Base-by-base conservation (phyloP, 202 grass and related monocot species). In the Zoysia matrella region DNA sequence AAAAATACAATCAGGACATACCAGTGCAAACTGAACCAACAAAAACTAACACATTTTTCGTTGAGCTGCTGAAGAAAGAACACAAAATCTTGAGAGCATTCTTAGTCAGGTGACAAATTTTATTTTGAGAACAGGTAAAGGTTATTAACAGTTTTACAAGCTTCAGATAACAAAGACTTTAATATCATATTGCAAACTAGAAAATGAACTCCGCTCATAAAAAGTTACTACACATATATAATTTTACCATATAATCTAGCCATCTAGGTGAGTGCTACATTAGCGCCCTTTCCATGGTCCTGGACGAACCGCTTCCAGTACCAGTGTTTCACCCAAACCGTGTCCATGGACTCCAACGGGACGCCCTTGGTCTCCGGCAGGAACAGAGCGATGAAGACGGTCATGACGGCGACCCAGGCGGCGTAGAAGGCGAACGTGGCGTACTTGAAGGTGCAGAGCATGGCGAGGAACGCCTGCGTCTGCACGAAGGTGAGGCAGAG, bases 381-480 rank as follows among this genome's bases (percentile, higher is more conserved):
- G 48, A 94, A 90, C 2, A 82, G 12, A 30, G 75, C 77, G 12
- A 94, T 74, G 80, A 94, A 92, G 7, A 52, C 55, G 14, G 92
- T 94, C 89, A 94, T 92, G 75, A 92, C 55, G 12, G 15, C 80
- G 62, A 90, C 82, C 82, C 92, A 94, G 55, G 69, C 87, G 3
- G 92, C 90, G 74, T 90, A 97, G 88, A 84, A 97, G 1, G 86
- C 86, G 61, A 97, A 97, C 8, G 82, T 89, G 47, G 71, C 92
- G 30, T 82, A 82, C 74, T 92, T 97, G 83, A 97, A 89, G 64
- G 54, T 9, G 86, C 94, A 97, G 72, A 97, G 83, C 92, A 94
- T 92, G 67, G 89, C 43, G 15, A 97, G 92, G 82, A 97, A 97
- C 44, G 80, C 55, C 81, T 97, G 92, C 82, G 94, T 88, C 88